phyloP scores from a whole-genome alignment of 2,329 filamentous ascomycete species.

The Cladophialophora chaetospira region DNA sequence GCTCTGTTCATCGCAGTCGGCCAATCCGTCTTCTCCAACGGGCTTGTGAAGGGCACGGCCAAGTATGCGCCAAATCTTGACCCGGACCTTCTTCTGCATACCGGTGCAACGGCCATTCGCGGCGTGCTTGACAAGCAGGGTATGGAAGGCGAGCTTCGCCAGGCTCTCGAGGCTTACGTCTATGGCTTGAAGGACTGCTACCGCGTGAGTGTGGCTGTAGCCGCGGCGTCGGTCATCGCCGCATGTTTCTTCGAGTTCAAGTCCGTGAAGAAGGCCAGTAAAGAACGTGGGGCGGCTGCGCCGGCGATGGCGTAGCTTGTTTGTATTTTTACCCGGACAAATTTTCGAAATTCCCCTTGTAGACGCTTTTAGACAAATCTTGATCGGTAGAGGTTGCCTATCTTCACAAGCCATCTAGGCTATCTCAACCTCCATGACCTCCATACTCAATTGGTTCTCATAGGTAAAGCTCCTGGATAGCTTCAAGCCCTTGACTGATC shows the following conservation, averaged over 20 bases:
- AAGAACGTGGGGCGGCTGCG: constrained; percentile 2
- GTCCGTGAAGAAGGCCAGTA: constrained; percentile 26
- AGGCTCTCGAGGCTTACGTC: constrained; percentile 38
- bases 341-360: too few relatives aligned
- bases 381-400: background rate
- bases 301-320: constrained; percentile 11
- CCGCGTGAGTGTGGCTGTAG: constrained; percentile 24
- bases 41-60: constrained; percentile 56
- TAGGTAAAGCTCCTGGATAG: background rate
- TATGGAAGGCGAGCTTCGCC: constrained; percentile 36
- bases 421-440: background rate
- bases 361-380: too few relatives aligned
- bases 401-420: background rate
- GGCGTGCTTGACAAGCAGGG: constrained; percentile 36
- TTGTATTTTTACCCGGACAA: background rate
- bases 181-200: constrained; percentile 27
- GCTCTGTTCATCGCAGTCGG: constrained; percentile 66
- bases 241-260: constrained; percentile 31
- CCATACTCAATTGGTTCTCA: background rate
- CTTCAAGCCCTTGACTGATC: background rate
- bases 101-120: constrained; percentile 48
- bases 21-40: constrained; percentile 69
- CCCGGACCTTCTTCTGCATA: constrained; percentile 39
- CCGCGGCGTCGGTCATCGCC: constrained; percentile 19
- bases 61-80: constrained; percentile 44